A percentile compares a stretch with the other conserved stretches of the same genome.
These are phyloP conservation scores for Cryphonectria carpinicola DNA, from an alignment of 2,329 filamentous ascomycete genomes.

Conservation along the genomic window DNA sequence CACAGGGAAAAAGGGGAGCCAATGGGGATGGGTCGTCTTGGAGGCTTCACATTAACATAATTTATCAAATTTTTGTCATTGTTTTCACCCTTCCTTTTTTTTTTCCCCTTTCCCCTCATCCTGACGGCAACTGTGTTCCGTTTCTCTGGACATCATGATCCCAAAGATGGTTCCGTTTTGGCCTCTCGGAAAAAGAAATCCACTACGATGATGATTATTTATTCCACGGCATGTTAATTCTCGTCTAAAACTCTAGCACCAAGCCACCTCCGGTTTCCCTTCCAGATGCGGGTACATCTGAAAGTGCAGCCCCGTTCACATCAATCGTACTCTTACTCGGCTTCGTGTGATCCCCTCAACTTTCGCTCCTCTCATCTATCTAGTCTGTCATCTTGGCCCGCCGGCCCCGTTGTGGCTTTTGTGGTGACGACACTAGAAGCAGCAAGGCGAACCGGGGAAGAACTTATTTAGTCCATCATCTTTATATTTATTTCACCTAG, in stretches of 20 bases:
- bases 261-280: neutral
- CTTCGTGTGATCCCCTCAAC: neutral
- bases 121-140: neutral
- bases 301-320: neutral
- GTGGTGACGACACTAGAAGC: neutral
- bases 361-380: neutral
- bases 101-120: neutral
- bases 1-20: neutral
- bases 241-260: neutral
- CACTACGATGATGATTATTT: neutral
- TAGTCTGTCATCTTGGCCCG: neutral
- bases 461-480: neutral
- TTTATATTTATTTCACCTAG: neutral
- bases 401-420: neutral
- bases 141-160: neutral
- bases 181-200: neutral
- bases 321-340: neutral
- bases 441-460: neutral
- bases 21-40: neutral
- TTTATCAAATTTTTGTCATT: neutral
- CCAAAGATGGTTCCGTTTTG: neutral
- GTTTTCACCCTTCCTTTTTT: no score
- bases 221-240: neutral
- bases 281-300: neutral
- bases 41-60: neutral